phyloP scores from a whole-genome alignment of 73 alveolate genomes.

The Vitrella brassicaformis region DNA sequence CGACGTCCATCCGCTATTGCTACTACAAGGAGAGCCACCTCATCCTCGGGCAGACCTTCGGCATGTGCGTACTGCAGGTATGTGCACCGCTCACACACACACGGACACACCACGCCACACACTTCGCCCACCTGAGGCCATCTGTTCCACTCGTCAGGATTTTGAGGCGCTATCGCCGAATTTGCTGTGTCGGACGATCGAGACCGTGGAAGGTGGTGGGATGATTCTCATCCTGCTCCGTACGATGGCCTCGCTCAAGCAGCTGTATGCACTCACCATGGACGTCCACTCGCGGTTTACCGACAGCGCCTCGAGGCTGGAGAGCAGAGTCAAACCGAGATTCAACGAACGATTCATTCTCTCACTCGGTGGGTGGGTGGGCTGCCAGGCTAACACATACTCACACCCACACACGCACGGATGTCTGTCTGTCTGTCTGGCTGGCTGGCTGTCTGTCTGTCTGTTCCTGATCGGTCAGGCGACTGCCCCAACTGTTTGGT shows the following conservation, averaged over 20 bases:
- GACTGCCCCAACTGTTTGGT: constrained; percentile 72
- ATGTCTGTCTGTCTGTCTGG: constrained; percentile 78
- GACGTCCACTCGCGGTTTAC: constrained; percentile 91
- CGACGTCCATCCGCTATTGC: constrained; percentile 92
- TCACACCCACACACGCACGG: too few species aligned
- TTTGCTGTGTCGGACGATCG: constrained; percentile 93
- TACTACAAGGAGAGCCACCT: constrained; percentile 96
- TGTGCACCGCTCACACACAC: too few species aligned
- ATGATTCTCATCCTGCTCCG: constrained; percentile 76
- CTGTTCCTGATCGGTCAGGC: too few species aligned
- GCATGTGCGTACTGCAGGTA: constrained; percentile 41
- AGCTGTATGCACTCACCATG: constrained; percentile 90
- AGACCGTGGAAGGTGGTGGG: constrained; percentile 96
- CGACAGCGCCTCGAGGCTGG: too few species aligned
- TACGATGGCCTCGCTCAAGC: constrained; percentile 90
- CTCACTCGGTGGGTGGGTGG: not conserved
- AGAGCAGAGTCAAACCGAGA: constrained; percentile 89
- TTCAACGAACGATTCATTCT: constrained; percentile 73
- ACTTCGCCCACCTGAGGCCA: too few species aligned
- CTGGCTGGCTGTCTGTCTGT: constrained; percentile 78
- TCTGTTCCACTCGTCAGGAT: too few species aligned
- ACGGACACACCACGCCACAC: too few species aligned
- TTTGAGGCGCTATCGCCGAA: constrained; percentile 98
- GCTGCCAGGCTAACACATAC: too few species aligned
- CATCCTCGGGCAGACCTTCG: constrained; percentile 93